Evolutionary conservation across 1,139 yeast genomes (phyloP), one percentile per base, ranked within the genome.

Genomic region (Hemisphaericaspora xylanilytica): DNA sequence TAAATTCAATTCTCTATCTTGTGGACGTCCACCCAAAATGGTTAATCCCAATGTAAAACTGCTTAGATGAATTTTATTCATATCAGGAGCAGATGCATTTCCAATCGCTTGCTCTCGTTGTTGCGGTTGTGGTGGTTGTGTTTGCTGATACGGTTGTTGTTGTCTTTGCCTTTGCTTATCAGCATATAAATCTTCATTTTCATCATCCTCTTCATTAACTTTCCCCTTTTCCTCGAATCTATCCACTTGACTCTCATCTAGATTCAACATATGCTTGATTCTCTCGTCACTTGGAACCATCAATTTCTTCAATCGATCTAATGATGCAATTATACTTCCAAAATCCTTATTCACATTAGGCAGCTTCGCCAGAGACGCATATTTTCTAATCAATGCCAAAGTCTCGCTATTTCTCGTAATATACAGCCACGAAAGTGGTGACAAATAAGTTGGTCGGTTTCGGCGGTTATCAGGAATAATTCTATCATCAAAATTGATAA

Each of bases 381-480:
- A 58, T 28, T 59, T 58, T 61, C 66, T 60, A 11, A 66, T 49
- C 16, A 61, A 39, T n/a, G 59, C 53, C 18, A 74, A 52, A 18
- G 68, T 75, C 1, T 65, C 65, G 48, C 78, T 83, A 40, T 67
- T 70, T 41, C 69, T 65, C 50, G 75, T 56, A 8, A 73, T 38
- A 1, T 76, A 63, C 2, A 67, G 49, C 75, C 78, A 73, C 1
- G 77, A 53, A 37, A 74, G 63, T 0, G 80, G 78, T 0, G 78
- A 79, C 47, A 65, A 67, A 39, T 67, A 67, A 26, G 69, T 54
- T 6, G 27, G 18, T 10, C 33, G 26, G 33, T 57, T 63, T 22
- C 61, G 48, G 35, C 63, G 61, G 26, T 72, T 56, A 0, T 22
- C 26, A 22, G 77, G 63, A 10, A 63, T 53, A 43, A 63, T 66